Conservation (phyloP, 1,284 basidiomycete genomes). For the Sutorius eximius region DNA sequence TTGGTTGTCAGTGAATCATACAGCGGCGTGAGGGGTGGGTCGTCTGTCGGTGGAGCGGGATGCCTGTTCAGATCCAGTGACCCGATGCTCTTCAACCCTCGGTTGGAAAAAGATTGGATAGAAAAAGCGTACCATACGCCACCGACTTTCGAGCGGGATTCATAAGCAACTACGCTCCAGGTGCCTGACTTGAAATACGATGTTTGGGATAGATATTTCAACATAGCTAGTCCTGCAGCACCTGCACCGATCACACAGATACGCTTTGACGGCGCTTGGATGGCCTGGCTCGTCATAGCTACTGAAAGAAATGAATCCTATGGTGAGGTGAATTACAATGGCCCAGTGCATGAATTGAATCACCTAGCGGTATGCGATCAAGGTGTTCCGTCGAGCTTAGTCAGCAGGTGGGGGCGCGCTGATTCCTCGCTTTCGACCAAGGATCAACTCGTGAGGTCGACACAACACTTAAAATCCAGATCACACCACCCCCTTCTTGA, state of each 20-base stretch:
- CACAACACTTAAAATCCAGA: conserved; percentile 5
- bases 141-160: conserved; percentile 63
- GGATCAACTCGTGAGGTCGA: conserved; percentile 80
- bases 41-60: conserved; percentile 48
- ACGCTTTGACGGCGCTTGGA: conserved; percentile 28
- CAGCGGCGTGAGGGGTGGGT: conserved; percentile 63
- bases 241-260: conserved; percentile 74
- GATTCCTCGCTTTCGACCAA: conserved; percentile 51
- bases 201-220: conserved; percentile 62
- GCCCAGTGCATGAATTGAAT: background rate
- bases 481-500: conserved; percentile 1
- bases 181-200: conserved; percentile 52
- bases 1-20: conserved; percentile 79
- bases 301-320: background rate
- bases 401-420: background rate
- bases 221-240: conserved; percentile 62
- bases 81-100: background rate
- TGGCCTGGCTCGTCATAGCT: conserved; percentile 10
- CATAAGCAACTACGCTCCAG: conserved; percentile 61
- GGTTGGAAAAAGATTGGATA: background rate
- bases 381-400: background rate
- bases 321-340: background rate
- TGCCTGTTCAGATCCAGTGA: conserved; percentile 43
- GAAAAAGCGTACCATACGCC: conserved; percentile 61
- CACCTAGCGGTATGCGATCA: background rate